A percentile compares a stretch with the other conserved stretches of the same genome.
phyloP scores from a whole-genome alignment of 1,284 basidiomycete genomes.

The Moniliophthora roreri region DNA sequence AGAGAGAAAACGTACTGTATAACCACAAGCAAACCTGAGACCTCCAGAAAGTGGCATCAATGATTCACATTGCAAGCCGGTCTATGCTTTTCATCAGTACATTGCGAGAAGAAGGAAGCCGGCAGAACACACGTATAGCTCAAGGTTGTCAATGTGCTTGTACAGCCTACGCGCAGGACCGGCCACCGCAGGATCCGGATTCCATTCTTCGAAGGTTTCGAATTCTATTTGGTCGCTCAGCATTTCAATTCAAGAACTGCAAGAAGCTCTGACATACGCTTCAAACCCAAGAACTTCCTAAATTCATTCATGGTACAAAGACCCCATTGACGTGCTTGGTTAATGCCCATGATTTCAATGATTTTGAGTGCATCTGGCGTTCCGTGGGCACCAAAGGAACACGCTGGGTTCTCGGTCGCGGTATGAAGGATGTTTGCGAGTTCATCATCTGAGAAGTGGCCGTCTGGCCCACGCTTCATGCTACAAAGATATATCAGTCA shows the following conservation, averaged over 20 bases:
- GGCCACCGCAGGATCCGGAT: conserved; percentile 46
- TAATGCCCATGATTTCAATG: conserved; percentile 46
- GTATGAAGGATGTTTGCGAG: conserved; percentile 40
- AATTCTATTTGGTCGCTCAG: conserved; percentile 29
- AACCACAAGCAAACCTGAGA: conserved; percentile 48
- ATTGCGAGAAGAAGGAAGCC: not conserved
- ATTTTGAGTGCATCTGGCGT: conserved; percentile 38
- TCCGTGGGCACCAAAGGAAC: conserved; percentile 43
- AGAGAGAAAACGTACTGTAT: conserved; percentile 38
- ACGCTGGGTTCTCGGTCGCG: conserved; percentile 44
- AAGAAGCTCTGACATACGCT: conserved; percentile 27
- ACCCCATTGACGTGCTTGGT: conserved; percentile 37
- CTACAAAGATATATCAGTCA: conserved; percentile 17
- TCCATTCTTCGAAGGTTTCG: conserved; percentile 57
- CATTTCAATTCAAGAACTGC: not conserved
- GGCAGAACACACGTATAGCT: conserved; percentile 43
- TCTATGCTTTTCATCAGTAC: conserved; percentile 26
- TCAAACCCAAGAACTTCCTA: conserved; percentile 45
- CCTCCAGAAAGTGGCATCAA: conserved; percentile 48
- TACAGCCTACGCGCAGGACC: conserved; percentile 49
- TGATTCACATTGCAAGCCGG: conserved; percentile 53
- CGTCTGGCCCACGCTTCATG: conserved; percentile 28
- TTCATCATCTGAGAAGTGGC: conserved; percentile 41
- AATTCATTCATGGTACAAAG: conserved; percentile 58
- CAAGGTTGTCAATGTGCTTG: conserved; percentile 50